Evolutionary conservation across 768 basidiomycete species (phyloP), one percentile per base, ranked within the genome.

Genomic region (Termitomyces sp.): DNA sequence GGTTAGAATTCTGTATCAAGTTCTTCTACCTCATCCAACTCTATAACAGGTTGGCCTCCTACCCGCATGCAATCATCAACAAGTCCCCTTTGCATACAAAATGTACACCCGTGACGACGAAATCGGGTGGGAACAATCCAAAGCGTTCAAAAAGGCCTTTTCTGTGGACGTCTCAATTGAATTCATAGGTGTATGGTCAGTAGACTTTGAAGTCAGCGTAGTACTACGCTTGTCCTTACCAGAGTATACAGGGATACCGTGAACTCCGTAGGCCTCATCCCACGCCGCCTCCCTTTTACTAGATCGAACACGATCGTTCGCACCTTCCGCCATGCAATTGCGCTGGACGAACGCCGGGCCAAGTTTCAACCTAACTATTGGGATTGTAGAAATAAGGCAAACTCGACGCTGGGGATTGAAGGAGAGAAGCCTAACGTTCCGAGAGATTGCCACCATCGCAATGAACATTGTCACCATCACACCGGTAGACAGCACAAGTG

Each of bases 21-120:
- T 31, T 64, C 81, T 13, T 74, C 80, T 65, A 77, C 80, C 32
- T 36, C 23, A 51, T 3, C 25, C 11, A n/a, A n/a, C 22, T 33
- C 5, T 18, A 7, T 5, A 27, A 31, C n/a, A 69, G 68, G 77
- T 86, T 40, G 85, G 85, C 18, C 64, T 88, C 1, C 74, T 88
- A 2, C 77, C 81, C 0, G 73, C 64, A 39, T 76, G 76, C 58
- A 85, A 86, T 61, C 48, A 67, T 6, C 78, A 86, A 57, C 82
- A 85, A 62, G 65, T 86, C 33, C 67, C 76, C 0, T 83, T 87
- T 59, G 86, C 86, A 12, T 88, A 84, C 68, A 76, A 76, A 50
- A 75, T 84, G 60, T 87, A 76, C 61, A 76, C 65, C 33, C 64
- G 68, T 10, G 43, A 36, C 16, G 62, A 66, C 15, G 60, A 65